Base-by-base conservation (phyloP, 2,329 filamentous ascomycete species). In the Xenosphaeropsis pyriputrescens region DNA sequence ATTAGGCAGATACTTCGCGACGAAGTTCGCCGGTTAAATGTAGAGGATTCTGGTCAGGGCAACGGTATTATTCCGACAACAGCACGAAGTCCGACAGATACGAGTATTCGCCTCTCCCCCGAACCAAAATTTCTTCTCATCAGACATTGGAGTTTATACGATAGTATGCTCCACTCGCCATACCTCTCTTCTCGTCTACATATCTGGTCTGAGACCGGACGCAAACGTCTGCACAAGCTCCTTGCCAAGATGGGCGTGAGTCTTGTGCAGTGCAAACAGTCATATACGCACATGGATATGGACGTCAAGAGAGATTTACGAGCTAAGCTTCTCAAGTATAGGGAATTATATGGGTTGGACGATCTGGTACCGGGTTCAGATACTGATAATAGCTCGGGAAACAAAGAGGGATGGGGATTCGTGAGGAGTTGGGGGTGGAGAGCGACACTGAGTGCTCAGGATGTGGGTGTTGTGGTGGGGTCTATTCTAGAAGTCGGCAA, bases 281-380 rank as follows among this genome's bases (percentile, higher is more conserved):
- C 78, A 54, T 98, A 96, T 55, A 85, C 86, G 0, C 91, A 98
- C 57, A 96, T 98, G 88, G 89, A 96, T 59, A 93, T 95, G 77
- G 79, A 93, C 58, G 65, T 98, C 26, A 98, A 96, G 60, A 79
- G 85, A 5, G 84, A 85, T 19, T 62, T 96, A 19, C 77, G 89
- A 32, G 75, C 84, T 35, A 85, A 93, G 42, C 68, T 98, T 2
- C 68, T 95, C 15, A 89, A 89, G 50, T 96, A 94, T 54, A 88
- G 88, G 0, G 85, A 85, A 1, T 69, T 93, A 43, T 98, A 96
- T 57, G 91, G 93, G 18, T 70, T 98, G 1, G 88, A 96, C 46
- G 91, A 89, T 37, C 76, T 98, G 51, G 86, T 98, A 0, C 89
- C 89, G 1, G 75, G 79, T 4, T 72, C 79, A 9, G 78, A 81